Conservation (phyloP, 83 land plant species). For the Larix sibirica region DNA sequence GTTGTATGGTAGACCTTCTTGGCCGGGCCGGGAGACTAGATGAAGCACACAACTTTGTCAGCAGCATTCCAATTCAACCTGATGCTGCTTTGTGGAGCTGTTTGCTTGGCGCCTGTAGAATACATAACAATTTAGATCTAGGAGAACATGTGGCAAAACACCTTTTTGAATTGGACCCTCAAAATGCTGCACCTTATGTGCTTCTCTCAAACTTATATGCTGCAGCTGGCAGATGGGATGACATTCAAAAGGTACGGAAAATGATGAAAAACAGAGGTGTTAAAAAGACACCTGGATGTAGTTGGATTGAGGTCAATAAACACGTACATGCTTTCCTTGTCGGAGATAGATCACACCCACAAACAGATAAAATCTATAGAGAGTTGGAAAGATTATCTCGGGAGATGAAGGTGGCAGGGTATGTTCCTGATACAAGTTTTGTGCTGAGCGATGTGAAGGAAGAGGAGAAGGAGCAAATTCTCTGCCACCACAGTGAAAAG, state of each 20-base stretch:
- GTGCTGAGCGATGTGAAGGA: background rate
- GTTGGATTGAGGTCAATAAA: slow-evolving; percentile 17
- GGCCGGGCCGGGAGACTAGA: background rate
- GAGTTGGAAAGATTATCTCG: background rate
- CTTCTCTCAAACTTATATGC: slow-evolving; percentile 1
- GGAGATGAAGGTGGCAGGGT: background rate
- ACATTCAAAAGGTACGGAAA: background rate
- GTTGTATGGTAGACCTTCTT: slow-evolving; percentile 1
- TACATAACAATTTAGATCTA: background rate
- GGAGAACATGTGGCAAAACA: background rate
- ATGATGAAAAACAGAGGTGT: background rate
- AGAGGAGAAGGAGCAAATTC: background rate
- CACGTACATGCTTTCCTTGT: background rate
- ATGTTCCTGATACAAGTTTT: background rate
- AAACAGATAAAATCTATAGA: background rate
- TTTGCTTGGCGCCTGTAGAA: slow-evolving; percentile 2
- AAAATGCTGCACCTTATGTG: slow-evolving; percentile 1
- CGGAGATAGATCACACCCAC: slow-evolving; percentile 8
- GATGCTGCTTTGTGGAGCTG: background rate
- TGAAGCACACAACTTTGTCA: background rate
- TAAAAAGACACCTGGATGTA: slow-evolving; percentile 6
- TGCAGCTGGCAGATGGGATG: background rate
- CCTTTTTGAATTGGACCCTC: slow-evolving; percentile 1
- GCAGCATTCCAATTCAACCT: background rate
- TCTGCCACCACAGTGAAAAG: slow-evolving; percentile 1